These are phyloP conservation scores for Mesembryanthemum crystallinum DNA, from an alignment of 148 eudicot genomes.

Conservation along the genomic window DNA sequence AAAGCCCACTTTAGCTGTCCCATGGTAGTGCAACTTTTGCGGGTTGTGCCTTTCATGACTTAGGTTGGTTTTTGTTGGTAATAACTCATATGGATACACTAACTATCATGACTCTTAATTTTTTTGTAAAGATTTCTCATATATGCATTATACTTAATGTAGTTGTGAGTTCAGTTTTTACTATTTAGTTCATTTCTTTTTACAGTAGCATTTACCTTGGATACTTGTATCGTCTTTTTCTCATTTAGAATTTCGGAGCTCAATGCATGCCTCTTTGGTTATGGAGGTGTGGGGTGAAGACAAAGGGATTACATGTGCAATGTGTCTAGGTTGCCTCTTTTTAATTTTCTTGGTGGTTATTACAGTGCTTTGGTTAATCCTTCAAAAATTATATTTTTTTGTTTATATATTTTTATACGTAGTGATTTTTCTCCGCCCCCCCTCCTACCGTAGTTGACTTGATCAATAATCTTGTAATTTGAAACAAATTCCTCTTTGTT, in stretches of 20 bases:
- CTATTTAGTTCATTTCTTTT: neutral
- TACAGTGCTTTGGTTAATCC: neutral
- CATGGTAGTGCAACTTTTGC: too few species aligned
- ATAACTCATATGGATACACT: too few species aligned
- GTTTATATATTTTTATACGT: too few species aligned
- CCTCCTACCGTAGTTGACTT: too few species aligned
- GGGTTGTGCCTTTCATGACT: too few species aligned
- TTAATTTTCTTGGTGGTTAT: neutral
- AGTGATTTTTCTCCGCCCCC: too few species aligned
- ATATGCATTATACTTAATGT: neutral
- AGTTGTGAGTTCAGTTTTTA: neutral
- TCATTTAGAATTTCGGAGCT: neutral
- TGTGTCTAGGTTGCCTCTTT: neutral
- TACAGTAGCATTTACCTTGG: neutral
- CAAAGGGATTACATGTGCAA: neutral
- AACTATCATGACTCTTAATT: too few species aligned
- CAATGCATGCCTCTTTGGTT: neutral
- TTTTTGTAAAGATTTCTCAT: neutral
- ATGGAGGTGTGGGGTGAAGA: neutral
- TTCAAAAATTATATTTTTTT: neutral
- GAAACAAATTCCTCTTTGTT: neutral
- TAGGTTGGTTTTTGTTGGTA: too few species aligned
- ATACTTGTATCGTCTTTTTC: neutral
- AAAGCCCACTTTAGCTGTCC: too few species aligned
- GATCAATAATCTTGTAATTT: neutral